Evolutionary conservation across 306 rosid genomes (phyloP).

Genomic region (Castanea sativa): DNA sequence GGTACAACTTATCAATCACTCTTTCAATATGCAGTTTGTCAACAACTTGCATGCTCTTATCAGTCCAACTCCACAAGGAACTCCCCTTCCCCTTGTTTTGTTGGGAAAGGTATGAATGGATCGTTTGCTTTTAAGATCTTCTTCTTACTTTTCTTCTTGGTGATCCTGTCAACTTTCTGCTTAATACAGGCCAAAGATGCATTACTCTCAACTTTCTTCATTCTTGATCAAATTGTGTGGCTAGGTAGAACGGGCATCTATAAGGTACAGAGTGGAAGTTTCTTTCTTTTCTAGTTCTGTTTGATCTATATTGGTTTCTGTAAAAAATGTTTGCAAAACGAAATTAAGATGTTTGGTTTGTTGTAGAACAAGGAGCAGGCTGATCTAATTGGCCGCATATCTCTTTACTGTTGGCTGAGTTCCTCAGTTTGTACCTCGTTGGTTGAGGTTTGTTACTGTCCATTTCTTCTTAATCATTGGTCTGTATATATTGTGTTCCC

Average conservation of each 20-base stretch:
- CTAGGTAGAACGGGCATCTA: conserved; percentile 81
- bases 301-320: neutral
- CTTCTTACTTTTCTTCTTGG: conserved; percentile 6
- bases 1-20: conserved; percentile 9
- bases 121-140: neutral
- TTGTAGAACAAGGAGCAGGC: conserved; percentile 79
- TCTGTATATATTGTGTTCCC: neutral
- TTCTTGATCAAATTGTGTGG: conserved; percentile 98
- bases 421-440: conserved; percentile 73
- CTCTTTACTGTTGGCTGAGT: conserved; percentile 92
- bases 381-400: conserved; percentile 75
- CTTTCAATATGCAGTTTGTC: conserved; percentile 66
- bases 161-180: conserved; percentile 15
- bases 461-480: conserved; percentile 6
- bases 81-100: conserved; percentile 77
- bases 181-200: conserved; percentile 77
- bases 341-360: neutral
- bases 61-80: conserved; percentile 76
- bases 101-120: conserved; percentile 69
- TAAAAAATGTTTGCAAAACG: neutral
- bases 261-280: conserved; percentile 40
- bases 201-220: conserved; percentile 82
- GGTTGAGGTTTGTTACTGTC: conserved; percentile 73
- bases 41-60: conserved; percentile 83
- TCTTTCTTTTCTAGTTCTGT: conserved; percentile 5